These are phyloP conservation scores for Endotrypanum monterogeii DNA, from an alignment of 208 protist species.

Conservation along the genomic window DNA sequence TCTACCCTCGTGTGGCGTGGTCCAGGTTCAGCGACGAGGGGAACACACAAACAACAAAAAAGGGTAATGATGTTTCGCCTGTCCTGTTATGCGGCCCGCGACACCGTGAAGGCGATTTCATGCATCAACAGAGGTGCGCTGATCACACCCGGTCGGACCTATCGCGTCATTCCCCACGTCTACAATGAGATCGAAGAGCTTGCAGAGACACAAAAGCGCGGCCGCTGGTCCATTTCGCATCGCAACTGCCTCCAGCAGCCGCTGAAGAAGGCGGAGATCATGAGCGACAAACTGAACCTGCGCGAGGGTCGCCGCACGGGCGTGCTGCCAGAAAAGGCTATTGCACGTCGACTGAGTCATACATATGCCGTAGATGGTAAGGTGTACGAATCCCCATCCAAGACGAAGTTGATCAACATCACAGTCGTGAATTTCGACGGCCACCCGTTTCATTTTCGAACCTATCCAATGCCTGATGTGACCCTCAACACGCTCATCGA, in stretches of 20 bases:
- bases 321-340: conserved; percentile 84
- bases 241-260: conserved; percentile 85
- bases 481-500: conserved; percentile 92
- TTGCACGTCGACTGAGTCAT: conserved; percentile 80
- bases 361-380: conserved; percentile 84
- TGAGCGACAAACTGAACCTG: conserved; percentile 88
- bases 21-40: background rate
- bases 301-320: conserved; percentile 81
- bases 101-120: background rate
- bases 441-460: conserved; percentile 89
- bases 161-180: conserved; percentile 86
- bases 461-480: conserved; percentile 90
- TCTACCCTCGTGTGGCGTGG: background rate
- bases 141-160: conserved; percentile 32
- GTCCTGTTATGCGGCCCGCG: background rate
- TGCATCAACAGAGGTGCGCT: conserved; percentile 1
- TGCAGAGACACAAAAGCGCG: conserved; percentile 75
- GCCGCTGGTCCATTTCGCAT: conserved; percentile 86
- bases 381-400: conserved; percentile 67
- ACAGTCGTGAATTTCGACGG: conserved; percentile 87
- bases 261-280: conserved; percentile 84
- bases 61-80: conserved; percentile 39
- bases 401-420: conserved; percentile 87
- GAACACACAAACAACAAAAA: too few species aligned
- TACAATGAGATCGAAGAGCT: conserved; percentile 90